phyloP scores from a whole-genome alignment of 441 rosid species.

The Adansonia madagascariensis region DNA sequence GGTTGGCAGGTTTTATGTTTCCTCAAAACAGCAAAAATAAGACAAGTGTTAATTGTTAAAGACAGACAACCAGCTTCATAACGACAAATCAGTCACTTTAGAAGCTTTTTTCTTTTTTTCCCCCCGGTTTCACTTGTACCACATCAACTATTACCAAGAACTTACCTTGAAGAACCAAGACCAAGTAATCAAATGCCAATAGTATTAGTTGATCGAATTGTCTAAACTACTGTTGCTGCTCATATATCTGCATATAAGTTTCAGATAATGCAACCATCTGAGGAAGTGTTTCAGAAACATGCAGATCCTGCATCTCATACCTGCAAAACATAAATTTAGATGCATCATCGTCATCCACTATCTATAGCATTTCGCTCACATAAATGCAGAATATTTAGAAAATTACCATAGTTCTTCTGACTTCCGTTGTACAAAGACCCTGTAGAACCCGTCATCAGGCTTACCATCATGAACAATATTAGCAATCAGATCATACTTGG shows the following conservation, averaged over 20 bases:
- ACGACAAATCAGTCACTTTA: neutral
- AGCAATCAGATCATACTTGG: conserved; percentile 90
- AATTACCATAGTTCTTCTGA: conserved; percentile 87
- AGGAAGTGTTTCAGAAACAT: conserved; percentile 90
- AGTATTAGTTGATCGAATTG: neutral
- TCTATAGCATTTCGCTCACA: conserved; percentile 2
- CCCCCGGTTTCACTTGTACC: neutral
- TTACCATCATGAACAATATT: conserved; percentile 91
- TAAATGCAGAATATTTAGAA: neutral
- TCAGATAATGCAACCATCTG: conserved; percentile 95
- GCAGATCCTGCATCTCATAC: conserved; percentile 98
- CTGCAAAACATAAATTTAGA: conserved; percentile 42
- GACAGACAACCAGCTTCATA: neutral
- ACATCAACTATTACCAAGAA: neutral
- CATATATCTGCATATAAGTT: conserved; percentile 93
- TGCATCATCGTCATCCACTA: neutral
- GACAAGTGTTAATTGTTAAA: neutral
- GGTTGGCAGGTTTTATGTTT: neutral
- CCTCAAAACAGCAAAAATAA: neutral
- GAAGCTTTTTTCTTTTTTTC: neutral
- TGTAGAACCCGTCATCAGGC: conserved; percentile 82
- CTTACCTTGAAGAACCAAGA: neutral
- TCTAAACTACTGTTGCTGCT: conserved; percentile 68
- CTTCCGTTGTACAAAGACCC: conserved; percentile 91
- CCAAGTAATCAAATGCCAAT: neutral